Base-by-base conservation (phyloP, 2,329 filamentous ascomycete species). In the Microsporum audouinii region DNA sequence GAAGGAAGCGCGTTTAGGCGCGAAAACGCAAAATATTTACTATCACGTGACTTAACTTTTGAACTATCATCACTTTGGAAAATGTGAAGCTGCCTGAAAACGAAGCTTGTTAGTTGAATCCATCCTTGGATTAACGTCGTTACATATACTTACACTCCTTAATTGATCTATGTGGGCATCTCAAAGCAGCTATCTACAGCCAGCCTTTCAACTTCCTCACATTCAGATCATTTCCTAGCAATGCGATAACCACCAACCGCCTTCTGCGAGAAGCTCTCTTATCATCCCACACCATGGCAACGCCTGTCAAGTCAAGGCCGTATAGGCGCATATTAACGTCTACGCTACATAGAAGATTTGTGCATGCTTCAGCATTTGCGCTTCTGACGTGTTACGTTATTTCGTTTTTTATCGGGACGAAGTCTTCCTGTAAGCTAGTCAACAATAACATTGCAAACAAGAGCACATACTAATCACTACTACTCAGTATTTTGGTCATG, bases 241-340 rank as follows among this genome's bases (percentile, higher is more conserved):
- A 63, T 63, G 62, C 57, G 38, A 61, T 61, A 59, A 43, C 33
- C 51, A 31, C 39, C 51, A 31, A 36, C 43, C 31, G n/a, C 31
- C 43, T 31, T 17, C 56, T 41, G n/a, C 34, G n/a, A 33, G 29
- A 57, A 58, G 56, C 56, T 58, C 38, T 57, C 36, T 51, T 62
- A 33, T 36, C 41, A 36, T 58, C 57, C 31, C 23, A 57, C 57
- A 71, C 63, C 64, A 76, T 76, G 74, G 73, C 73, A 57, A 27
- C 63, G 64, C 65, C 69, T 55, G 64, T 69, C 60, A 67, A 66
- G 68, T 74, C 73, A 63, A 72, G 76, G 66, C 76, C 74, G 45
- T 95, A 96, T 76, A 88, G 90, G 79, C 89, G 96, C 77, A 95
- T 95, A 73, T 78, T 96, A 67, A 95, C 92, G 64, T 91, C 92